Evolutionary conservation across 2,329 filamentous ascomycete species (phyloP), one percentile per base, ranked within the genome.

Genomic region (Hawksworthiomyces lignivorus): DNA sequence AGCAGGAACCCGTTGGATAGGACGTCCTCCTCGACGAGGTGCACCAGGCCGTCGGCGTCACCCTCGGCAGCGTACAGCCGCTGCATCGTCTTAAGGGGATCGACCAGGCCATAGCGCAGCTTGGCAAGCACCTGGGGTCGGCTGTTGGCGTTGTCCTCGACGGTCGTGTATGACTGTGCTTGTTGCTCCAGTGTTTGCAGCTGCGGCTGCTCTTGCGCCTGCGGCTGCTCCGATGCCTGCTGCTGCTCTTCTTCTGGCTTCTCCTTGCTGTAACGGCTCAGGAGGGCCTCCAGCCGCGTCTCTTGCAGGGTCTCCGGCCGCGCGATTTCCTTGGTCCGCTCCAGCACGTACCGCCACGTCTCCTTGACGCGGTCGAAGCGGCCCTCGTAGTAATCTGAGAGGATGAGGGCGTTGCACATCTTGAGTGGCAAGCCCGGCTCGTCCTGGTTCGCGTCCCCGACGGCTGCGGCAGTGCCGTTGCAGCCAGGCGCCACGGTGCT

Each of bases 1-100:
- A 96, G 62, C 21, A 68, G 65, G 64, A 90, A 96, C 10, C 89
- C 90, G 30, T 73, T 69, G 2, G 59, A 56, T 8, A 76, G 65
- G 10, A 89, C 65, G n/a, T 18, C 45, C 61, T 14, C 61, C 7
- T 63, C 45, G 5, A 68, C 56, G 11, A 86, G 63, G 17, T 64
- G 68, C 3, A 67, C 57, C 14, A 87, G 64, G n/a, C 67, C 70
- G 10, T 61, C 56, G 7, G 63, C 54, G 47, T 78, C 61, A 7
- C 58, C 51, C 43, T 60, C 55, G 1, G 61, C 59, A 14, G 62
- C 52, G 39, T 67, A 62, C 17, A 72, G 50, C n/a, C 64, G 58
- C 45, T 70, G 62, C 57, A 80, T 69, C 11, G 69, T 63, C 39
- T 64, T 62, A 41, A 77, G 56, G 2, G 75, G 62, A 20, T 65